Evolutionary conservation across 768 basidiomycete genomes (phyloP), one percentile per base, ranked within the genome.

Genomic region (Phylloporus rhodoxanthus): DNA sequence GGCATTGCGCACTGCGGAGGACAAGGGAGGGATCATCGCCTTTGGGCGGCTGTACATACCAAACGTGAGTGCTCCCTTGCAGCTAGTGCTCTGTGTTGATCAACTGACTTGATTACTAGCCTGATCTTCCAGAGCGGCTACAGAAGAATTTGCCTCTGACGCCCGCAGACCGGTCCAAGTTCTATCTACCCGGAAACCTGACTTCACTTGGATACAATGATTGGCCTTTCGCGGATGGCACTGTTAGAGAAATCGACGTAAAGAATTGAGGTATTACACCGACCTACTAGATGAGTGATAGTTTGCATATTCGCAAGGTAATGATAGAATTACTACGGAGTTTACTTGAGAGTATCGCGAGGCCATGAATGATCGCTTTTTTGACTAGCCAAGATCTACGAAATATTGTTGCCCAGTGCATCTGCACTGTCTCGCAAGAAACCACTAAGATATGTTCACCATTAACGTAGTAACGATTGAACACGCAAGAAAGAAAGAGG

Each of bases 131-230:
- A 2, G 25, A 33, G 29, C 54, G 65, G 5, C 49, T 67, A 4
- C 26, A 45, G 39, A 45, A 62, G 17, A 42, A 59, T 15, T 46
- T 61, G 1, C 48, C 61, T 5, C 45, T 67, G 17, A 43, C 51
- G 2, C 43, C 42, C 4, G 54, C 52, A 26, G 56, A 64, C 19
- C 51, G 59, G 11, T n/a, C 53, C 6, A 62, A 45, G 6, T 67
- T 60, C 43, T 67, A 66, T 37, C n/a, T 61, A 2, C 9, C 25
- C 3, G 65, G 68, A 25, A 55, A 67, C 33, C 28, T 56, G 14
- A 54, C 43, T 8, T 51, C 63, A 0, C 23, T 19, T 15, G 67
- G 64, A n/a, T 68, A 69, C 53, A 67, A 54, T 8, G 67, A 69
- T 47, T 61, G 57, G 39, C 51, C 57, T 1, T 59, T 62, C 36